Conservation (phyloP, 2,329 filamentous ascomycete genomes). For the Venturia oleaginea region DNA sequence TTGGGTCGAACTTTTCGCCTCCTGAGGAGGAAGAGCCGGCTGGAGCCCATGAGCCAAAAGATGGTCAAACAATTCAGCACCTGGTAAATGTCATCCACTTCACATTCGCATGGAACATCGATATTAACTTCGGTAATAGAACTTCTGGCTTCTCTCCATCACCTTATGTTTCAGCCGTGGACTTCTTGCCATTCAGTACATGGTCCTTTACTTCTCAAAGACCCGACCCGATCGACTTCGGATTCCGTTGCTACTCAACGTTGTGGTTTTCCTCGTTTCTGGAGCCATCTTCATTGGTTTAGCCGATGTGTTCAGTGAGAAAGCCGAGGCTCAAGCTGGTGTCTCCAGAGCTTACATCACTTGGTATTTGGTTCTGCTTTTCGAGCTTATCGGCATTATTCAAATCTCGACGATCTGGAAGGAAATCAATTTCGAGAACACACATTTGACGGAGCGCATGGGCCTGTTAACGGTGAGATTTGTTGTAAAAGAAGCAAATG, state of each 20-base stretch:
- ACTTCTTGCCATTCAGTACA: not conserved
- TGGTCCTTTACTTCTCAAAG: not conserved
- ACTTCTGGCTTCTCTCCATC: conserved; percentile 4
- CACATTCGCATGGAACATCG: not conserved
- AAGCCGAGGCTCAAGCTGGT: not conserved
- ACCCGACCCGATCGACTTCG: not conserved
- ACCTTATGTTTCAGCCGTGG: not conserved
- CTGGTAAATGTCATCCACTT: not conserved
- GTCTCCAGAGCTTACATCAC: conserved; percentile 22
- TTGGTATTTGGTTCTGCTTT: conserved; percentile 35
- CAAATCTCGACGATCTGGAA: conserved; percentile 45
- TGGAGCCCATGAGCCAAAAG: not conserved
- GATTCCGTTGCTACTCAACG: not conserved
- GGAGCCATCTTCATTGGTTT: not conserved
- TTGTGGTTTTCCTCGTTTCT: not conserved
- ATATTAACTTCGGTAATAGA: not conserved
- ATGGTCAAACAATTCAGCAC: not conserved
- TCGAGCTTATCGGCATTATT: conserved; percentile 46
- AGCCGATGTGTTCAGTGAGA: not conserved
- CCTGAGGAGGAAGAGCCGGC: not conserved
- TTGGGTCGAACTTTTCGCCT: conserved; percentile 28
- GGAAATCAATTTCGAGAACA: conserved; percentile 52
- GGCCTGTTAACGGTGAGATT: conserved; percentile 49
- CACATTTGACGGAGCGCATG: conserved; percentile 55
- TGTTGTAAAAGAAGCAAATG: not conserved